These are phyloP conservation scores for Tricholoma terreum DNA, from an alignment of 768 basidiomycete species.

Conservation along the genomic window DNA sequence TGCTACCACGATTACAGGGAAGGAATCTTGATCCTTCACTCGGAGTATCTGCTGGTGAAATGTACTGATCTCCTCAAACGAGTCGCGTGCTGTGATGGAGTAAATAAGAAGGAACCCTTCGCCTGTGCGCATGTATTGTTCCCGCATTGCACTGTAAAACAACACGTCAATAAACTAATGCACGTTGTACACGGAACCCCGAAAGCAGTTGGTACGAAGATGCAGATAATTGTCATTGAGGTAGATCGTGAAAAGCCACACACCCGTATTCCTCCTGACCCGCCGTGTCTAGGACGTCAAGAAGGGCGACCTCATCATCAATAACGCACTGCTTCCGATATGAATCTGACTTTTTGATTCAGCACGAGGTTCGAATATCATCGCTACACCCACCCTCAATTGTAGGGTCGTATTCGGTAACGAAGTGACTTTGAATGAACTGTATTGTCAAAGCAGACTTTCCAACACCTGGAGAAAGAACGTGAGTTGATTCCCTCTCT, in stretches of 20 bases:
- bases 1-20: conserved; percentile 94
- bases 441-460: conserved; percentile 95
- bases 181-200: not conserved
- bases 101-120: conserved; percentile 98
- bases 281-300: conserved; percentile 94
- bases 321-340: conserved; percentile 95
- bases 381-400: conserved; percentile 67
- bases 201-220: not conserved
- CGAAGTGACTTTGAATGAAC: conserved; percentile 95
- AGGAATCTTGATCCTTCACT: conserved; percentile 93
- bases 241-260: conserved; percentile 13
- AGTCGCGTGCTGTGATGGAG: conserved; percentile 93
- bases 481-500: not conserved
- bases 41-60: conserved; percentile 96
- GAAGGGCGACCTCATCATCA: conserved; percentile 92
- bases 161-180: not conserved
- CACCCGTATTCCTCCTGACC: conserved; percentile 98
- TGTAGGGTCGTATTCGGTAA: conserved; percentile 92
- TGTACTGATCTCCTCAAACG: conserved; percentile 94
- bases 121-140: conserved; percentile 98
- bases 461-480: conserved; percentile 37
- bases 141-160: conserved; percentile 83
- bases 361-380: not conserved
- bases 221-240: not conserved
- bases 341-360: conserved; percentile 79